phyloP scores from a whole-genome alignment of 331 rosid genomes.

The Erythrophleum ivorense region DNA sequence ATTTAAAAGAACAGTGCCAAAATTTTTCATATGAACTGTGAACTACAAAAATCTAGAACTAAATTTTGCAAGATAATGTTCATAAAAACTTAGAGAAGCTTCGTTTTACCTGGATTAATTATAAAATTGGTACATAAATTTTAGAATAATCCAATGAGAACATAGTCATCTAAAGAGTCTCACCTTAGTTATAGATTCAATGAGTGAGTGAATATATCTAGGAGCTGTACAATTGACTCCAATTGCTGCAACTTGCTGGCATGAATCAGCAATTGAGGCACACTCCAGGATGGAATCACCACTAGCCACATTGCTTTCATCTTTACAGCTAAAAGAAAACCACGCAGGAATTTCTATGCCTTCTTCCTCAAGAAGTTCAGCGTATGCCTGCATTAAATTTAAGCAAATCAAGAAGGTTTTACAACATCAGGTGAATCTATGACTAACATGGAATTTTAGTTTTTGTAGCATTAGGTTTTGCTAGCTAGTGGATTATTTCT shows the following conservation, averaged over 20 bases:
- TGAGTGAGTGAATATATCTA: slow-evolving; percentile 69
- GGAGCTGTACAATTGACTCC: slow-evolving; percentile 95
- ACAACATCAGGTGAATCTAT: not conserved
- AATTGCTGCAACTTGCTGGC: slow-evolving; percentile 69
- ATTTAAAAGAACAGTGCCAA: no score
- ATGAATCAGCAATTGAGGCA: slow-evolving; percentile 73
- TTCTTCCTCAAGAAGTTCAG: slow-evolving; percentile 78
- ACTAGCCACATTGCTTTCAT: slow-evolving; percentile 70
- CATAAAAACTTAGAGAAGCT: no score
- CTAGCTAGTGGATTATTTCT: not conserved
- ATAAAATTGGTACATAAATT: no score
- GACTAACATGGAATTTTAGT: not conserved
- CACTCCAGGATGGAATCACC: slow-evolving; percentile 81
- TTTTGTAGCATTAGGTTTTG: not conserved
- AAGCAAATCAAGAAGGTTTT: slow-evolving; percentile 1
- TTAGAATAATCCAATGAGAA: not conserved
- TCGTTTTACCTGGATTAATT: no score
- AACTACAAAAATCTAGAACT: no score
- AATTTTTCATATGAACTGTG: no score
- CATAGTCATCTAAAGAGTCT: not conserved
- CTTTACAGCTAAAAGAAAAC: slow-evolving; percentile 84
- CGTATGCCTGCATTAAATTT: slow-evolving; percentile 67
- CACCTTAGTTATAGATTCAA: slow-evolving; percentile 55
- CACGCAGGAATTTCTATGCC: slow-evolving; percentile 80
- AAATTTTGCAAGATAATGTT: no score